These are phyloP conservation scores for Corynespora cassiicola DNA, from an alignment of 2,329 filamentous ascomycete species.

Conservation along the genomic window DNA sequence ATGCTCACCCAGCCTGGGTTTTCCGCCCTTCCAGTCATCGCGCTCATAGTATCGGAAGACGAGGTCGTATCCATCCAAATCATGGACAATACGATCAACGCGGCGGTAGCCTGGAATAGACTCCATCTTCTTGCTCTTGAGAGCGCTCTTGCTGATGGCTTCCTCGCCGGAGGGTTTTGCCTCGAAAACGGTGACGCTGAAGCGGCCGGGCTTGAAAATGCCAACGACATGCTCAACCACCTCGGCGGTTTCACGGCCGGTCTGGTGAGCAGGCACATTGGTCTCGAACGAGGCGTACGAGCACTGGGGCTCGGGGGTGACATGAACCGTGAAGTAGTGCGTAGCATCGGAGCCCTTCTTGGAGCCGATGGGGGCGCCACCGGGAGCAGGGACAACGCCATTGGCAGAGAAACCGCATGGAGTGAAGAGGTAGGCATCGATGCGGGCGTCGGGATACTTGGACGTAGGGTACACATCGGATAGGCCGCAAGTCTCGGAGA, in stretches of 20 bases:
- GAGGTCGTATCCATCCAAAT: constrained; percentile 95
- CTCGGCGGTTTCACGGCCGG: constrained; percentile 84
- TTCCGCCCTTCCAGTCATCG: constrained; percentile 76
- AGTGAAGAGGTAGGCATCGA: constrained; percentile 95
- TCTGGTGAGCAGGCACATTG: constrained; percentile 90
- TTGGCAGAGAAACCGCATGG: constrained; percentile 98
- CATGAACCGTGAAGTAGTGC: constrained; percentile 98
- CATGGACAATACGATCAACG: constrained; percentile 93
- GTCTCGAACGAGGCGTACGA: constrained; percentile 99
- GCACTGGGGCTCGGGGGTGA: constrained; percentile 95
- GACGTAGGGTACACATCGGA: constrained; percentile 86
- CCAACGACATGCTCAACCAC: constrained; percentile 92
- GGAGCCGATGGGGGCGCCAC: constrained; percentile 51
- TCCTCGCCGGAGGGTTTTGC: constrained; percentile 68
- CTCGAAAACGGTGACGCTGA: constrained; percentile 96
- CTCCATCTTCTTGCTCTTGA: constrained; percentile 68
- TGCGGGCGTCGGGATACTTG: constrained; percentile 88
- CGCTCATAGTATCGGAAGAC: constrained; percentile 97
- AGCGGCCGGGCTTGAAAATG: constrained; percentile 97
- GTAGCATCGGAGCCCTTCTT: constrained; percentile 48
- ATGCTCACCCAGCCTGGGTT: constrained; percentile 68
- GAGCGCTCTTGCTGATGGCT: constrained; percentile 31
- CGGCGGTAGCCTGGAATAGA: constrained; percentile 84
- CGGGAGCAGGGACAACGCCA: constrained; percentile 84
- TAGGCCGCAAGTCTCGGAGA: constrained; percentile 88